phyloP scores from a whole-genome alignment of 495 filamentous ascomycete genomes.

The Copromyces sp. region DNA sequence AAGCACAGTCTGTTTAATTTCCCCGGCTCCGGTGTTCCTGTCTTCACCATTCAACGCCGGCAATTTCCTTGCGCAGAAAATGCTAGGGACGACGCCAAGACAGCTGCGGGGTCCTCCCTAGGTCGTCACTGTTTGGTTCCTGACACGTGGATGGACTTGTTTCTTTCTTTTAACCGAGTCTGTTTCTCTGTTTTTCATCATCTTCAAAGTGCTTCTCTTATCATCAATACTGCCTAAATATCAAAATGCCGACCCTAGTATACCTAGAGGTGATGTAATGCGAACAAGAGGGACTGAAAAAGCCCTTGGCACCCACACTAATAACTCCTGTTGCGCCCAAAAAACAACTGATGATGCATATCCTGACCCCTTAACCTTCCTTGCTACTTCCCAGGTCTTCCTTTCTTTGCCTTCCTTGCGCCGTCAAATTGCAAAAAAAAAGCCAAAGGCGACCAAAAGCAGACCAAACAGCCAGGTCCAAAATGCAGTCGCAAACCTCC shows the following conservation, averaged over 20 bases:
- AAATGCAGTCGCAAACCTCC: neutral
- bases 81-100: neutral
- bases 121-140: neutral
- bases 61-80: neutral
- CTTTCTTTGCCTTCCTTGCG: neutral
- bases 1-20: neutral
- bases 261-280: neutral
- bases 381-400: neutral
- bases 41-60: neutral
- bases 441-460: neutral
- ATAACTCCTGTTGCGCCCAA: neutral
- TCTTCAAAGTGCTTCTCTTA: neutral
- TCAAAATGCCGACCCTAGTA: neutral
- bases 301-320: neutral
- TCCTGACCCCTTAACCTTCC: neutral
- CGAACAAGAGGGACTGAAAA: neutral
- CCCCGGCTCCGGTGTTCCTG: neutral
- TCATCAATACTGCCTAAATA: neutral
- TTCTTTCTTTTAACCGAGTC: neutral
- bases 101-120: neutral
- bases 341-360: neutral
- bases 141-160: neutral
- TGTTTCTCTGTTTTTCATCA: no score
- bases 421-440: neutral
- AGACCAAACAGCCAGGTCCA: neutral